Conservation (phyloP, 2,329 filamentous ascomycete genomes). For the Rugonectria rugulosa region DNA sequence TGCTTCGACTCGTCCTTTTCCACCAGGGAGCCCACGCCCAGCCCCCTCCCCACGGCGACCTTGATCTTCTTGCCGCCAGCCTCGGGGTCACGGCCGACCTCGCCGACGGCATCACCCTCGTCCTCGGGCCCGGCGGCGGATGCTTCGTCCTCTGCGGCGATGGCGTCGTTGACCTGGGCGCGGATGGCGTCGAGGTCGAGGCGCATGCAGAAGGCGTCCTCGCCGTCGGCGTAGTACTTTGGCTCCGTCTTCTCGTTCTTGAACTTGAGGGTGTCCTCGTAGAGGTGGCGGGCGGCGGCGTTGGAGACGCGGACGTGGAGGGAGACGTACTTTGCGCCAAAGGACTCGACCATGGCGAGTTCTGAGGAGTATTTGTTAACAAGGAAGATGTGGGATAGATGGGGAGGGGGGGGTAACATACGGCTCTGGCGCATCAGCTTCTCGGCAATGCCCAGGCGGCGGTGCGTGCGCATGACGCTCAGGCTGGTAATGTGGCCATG, state of each 20-base stretch:
- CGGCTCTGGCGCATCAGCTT: constrained; percentile 97
- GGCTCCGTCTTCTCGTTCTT: constrained; percentile 83
- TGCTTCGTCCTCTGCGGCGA: constrained; percentile 48
- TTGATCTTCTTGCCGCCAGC: constrained; percentile 62
- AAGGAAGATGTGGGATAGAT: too few relatives aligned
- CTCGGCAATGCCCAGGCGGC: constrained; percentile 90
- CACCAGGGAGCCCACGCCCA: constrained; percentile 82
- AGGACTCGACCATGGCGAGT: constrained; percentile 96
- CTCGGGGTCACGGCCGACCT: constrained; percentile 62
- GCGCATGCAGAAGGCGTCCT: constrained; percentile 94
- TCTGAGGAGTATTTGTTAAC: constrained; percentile 57
- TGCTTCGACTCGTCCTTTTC: constrained; percentile 69
- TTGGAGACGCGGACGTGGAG: constrained; percentile 97
- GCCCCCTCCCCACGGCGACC: constrained; percentile 81
- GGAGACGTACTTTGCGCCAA: constrained; percentile 89
- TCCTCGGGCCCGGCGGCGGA: constrained; percentile 53
- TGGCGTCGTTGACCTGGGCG: constrained; percentile 51
- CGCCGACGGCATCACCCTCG: constrained; percentile 76
- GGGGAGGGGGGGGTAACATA: too few relatives aligned
- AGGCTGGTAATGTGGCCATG: constrained; percentile 97
- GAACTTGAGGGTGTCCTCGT: constrained; percentile 92
- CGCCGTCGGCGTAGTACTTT: constrained; percentile 97
- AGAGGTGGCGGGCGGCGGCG: constrained; percentile 87
- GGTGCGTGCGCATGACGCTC: constrained; percentile 95
- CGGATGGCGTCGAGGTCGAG: constrained; percentile 76